These are phyloP conservation scores for Lentinula sp. DNA, from an alignment of 768 basidiomycete genomes.

Conservation along the genomic window DNA sequence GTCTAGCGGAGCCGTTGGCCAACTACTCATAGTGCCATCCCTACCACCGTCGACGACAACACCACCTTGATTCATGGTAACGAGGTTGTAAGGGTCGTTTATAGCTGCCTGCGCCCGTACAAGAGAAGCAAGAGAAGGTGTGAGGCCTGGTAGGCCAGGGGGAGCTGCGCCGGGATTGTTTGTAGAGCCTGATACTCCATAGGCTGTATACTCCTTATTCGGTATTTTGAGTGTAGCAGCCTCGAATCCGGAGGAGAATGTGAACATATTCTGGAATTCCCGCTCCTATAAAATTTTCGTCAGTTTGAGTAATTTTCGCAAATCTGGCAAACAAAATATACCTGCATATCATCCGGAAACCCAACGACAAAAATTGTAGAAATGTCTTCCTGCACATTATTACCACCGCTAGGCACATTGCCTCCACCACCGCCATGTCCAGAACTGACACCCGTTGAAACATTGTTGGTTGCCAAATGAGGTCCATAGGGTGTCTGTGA, in stretches of 20 bases:
- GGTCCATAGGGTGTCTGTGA: constrained; percentile 77
- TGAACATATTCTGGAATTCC: constrained; percentile 99
- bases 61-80: constrained; percentile 77
- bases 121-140: constrained; percentile 24
- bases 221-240: constrained; percentile 98
- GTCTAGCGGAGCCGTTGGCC: constrained; percentile 41
- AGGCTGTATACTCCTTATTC: constrained; percentile 82
- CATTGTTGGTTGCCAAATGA: constrained; percentile 42
- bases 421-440: constrained; percentile 13
- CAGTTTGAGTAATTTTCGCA: not conserved
- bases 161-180: constrained; percentile 1
- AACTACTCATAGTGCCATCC: constrained; percentile 67
- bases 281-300: constrained; percentile 62
- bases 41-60: constrained; percentile 75
- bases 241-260: constrained; percentile 92
- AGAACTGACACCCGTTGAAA: not conserved
- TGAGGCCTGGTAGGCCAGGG: constrained; percentile 5
- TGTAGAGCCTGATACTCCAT: constrained; percentile 36
- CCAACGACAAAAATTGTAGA: constrained; percentile 98
- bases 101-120: constrained; percentile 39
- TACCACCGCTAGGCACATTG: not conserved
- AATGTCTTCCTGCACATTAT: constrained; percentile 69
- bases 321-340: constrained; percentile 29
- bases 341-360: constrained; percentile 98
- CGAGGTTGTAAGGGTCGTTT: constrained; percentile 80